Conservation (phyloP, 2,329 filamentous ascomycete genomes). For the Aaosphaeria arxii region DNA sequence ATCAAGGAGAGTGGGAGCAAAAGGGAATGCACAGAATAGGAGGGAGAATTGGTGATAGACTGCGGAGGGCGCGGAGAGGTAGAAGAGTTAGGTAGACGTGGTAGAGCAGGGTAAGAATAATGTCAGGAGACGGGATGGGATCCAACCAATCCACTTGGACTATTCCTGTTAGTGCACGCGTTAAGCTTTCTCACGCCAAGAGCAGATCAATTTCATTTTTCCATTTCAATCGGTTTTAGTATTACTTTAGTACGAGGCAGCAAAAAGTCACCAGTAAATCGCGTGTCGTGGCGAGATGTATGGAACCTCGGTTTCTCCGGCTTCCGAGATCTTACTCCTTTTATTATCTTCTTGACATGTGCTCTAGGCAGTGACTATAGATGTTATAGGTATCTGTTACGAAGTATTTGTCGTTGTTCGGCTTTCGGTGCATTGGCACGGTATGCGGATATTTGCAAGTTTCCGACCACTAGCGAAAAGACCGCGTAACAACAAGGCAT, state of each 20-base stretch:
- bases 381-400: too few species aligned
- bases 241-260: too few species aligned
- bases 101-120: background rate
- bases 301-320: conserved; percentile 5
- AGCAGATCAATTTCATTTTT: conserved; percentile 2
- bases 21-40: background rate
- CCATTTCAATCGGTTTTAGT: background rate
- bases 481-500: too few species aligned
- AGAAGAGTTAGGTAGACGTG: conserved; percentile 1
- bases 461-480: too few species aligned
- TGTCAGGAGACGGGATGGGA: conserved; percentile 10
- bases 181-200: conserved; percentile 7
- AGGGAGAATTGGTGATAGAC: background rate
- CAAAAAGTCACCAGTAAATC: conserved; percentile 8
- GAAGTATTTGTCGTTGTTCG: too few species aligned
- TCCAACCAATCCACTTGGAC: background rate
- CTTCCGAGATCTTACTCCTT: conserved; percentile 2
- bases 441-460: too few species aligned
- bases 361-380: too few species aligned
- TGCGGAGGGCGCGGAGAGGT: background rate
- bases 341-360: background rate
- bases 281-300: conserved; percentile 9
- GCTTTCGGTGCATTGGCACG: too few species aligned
- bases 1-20: background rate
- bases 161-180: background rate